Conservation (phyloP, 192 early-diverging fungal genomes). For the Entomortierella parvispora region DNA sequence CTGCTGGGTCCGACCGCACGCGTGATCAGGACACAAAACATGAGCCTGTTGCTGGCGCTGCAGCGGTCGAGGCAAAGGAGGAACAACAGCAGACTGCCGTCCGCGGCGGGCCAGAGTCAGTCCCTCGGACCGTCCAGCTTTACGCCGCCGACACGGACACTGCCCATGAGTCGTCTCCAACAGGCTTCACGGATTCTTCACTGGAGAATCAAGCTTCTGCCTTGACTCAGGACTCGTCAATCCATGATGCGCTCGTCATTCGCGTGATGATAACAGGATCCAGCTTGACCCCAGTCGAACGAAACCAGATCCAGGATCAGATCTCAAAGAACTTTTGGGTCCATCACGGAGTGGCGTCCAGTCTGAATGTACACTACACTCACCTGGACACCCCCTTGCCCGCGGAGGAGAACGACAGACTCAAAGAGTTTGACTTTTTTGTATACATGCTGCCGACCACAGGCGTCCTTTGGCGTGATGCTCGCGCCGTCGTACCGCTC, state of each 20-base stretch:
- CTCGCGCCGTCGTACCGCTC: not conserved
- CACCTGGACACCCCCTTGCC: too few relatives aligned
- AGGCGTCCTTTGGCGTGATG: not conserved
- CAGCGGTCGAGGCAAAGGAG: constrained; percentile 1
- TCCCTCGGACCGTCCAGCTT: not conserved
- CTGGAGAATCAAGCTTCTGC: too few relatives aligned
- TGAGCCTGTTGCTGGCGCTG: too few relatives aligned
- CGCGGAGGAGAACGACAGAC: not conserved
- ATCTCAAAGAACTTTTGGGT: constrained; percentile 2
- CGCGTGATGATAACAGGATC: not conserved
- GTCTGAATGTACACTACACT: too few relatives aligned
- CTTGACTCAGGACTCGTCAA: too few relatives aligned
- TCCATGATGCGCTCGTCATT: not conserved
- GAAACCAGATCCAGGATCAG: not conserved
- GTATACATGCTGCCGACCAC: not conserved
- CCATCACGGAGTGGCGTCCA: constrained; percentile 3
- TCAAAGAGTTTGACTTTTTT: not conserved
- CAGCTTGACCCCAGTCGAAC: not conserved
- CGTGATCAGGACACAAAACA: too few relatives aligned
- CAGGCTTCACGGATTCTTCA: not conserved
- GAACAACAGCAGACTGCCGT: not conserved
- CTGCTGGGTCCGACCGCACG: too few relatives aligned
- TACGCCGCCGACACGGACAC: not conserved
- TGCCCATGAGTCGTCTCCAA: not conserved
- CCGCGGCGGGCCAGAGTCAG: not conserved